These are phyloP conservation scores for Diaporthe citri DNA, from an alignment of 2,329 filamentous ascomycete species.

Conservation along the genomic window DNA sequence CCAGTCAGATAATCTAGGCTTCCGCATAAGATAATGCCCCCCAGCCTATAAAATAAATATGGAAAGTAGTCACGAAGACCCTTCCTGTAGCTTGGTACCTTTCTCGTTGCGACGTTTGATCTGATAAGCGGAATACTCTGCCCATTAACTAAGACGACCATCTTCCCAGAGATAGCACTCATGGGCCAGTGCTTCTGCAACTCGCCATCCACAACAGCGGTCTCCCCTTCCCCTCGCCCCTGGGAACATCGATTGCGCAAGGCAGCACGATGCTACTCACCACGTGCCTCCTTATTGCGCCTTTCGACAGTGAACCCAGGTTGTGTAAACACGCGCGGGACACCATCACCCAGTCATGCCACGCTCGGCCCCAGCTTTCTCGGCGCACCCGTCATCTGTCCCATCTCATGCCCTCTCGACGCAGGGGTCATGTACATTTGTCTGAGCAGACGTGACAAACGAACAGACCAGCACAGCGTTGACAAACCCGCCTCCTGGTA, in stretches of 20 bases:
- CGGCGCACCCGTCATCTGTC: neutral
- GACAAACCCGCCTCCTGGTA: neutral
- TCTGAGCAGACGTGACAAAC: neutral
- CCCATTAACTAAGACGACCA: neutral
- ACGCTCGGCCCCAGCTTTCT: neutral
- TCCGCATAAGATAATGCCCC: neutral
- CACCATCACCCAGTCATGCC: neutral
- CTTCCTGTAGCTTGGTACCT: neutral
- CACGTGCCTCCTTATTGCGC: neutral
- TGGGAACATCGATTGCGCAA: neutral
- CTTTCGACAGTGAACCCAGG: neutral
- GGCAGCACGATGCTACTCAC: neutral
- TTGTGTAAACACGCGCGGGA: neutral
- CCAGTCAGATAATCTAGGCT: neutral
- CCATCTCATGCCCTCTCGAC: neutral
- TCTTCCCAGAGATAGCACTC: no score
- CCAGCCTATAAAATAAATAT: neutral
- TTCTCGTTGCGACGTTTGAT: conserved; percentile 14
- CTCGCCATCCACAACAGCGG: neutral
- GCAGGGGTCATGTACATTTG: neutral
- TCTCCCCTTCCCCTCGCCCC: no score
- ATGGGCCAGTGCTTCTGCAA: neutral
- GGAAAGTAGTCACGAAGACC: neutral
- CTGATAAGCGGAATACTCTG: neutral
- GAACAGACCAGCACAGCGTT: neutral